phyloP scores from a whole-genome alignment of 2,329 filamentous ascomycete genomes.

The Plectosphaerella cucumerina region DNA sequence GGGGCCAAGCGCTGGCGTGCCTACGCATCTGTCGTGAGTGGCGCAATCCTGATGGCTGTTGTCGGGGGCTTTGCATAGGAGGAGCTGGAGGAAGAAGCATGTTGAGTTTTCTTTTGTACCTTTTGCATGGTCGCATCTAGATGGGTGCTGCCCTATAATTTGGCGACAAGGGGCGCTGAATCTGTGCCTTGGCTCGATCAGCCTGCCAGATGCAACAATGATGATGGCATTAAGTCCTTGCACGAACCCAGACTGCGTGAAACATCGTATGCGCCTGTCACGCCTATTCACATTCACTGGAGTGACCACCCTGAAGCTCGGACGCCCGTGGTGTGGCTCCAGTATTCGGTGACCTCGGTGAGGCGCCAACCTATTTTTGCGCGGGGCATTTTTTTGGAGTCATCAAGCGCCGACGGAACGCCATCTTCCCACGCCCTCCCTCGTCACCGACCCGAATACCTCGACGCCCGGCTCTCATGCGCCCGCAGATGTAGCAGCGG shows the following conservation, averaged over 20 bases:
- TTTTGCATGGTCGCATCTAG: no score
- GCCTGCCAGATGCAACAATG: no score
- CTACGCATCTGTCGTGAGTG: conserved; percentile 58
- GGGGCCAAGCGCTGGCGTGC: conserved; percentile 59
- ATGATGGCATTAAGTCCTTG: no score
- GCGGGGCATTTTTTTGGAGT: conserved; percentile 8
- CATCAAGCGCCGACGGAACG: conserved; percentile 4
- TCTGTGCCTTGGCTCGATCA: no score
- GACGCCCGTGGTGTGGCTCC: neutral
- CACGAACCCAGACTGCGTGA: no score
- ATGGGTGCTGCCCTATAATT: no score
- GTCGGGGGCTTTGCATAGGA: conserved; percentile 67
- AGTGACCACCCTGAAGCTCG: no score
- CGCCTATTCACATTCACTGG: no score
- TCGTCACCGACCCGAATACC: conserved; percentile 14
- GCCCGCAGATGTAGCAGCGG: conserved; percentile 2
- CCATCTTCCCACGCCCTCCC: conserved; percentile 5
- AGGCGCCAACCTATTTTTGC: neutral
- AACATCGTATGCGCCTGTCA: no score
- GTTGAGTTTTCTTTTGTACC: neutral
- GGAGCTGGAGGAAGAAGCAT: neutral
- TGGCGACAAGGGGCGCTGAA: no score
- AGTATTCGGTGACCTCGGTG: neutral
- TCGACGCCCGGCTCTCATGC: neutral
- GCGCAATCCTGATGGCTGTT: conserved; percentile 64